Conservation (phyloP, 2,329 filamentous ascomycete genomes). For the Coniella vitis region DNA sequence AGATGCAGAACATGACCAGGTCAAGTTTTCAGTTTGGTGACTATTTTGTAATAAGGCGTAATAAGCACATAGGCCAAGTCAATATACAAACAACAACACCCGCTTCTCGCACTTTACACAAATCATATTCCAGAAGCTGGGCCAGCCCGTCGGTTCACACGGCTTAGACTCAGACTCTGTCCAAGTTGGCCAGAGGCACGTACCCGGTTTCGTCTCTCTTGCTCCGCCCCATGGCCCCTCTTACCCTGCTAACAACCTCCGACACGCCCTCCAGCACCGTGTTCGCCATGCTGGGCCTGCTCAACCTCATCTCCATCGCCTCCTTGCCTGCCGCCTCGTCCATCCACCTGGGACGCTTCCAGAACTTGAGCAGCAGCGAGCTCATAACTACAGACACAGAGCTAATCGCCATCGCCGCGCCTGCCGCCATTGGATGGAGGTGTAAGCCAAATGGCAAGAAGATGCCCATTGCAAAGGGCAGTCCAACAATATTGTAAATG, state of each 20-base stretch:
- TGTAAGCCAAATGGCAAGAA: slow-evolving; percentile 85
- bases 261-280: slow-evolving; percentile 35
- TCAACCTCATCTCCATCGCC: slow-evolving; percentile 34
- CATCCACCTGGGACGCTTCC: slow-evolving; percentile 84
- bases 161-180: slow-evolving; percentile 20
- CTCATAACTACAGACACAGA: slow-evolving; percentile 85
- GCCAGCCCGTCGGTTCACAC: no score
- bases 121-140: no score
- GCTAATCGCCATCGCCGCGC: slow-evolving; percentile 86
- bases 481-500: slow-evolving; percentile 81
- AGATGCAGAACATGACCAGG: no score
- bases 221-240: slow-evolving; percentile 23
- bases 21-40: no score
- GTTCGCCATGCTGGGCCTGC: slow-evolving; percentile 32
- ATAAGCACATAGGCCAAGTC: no score
- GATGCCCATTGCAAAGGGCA: slow-evolving; percentile 95
- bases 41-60: no score
- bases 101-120: no score
- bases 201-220: slow-evolving; percentile 48
- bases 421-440: slow-evolving; percentile 89
- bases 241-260: slow-evolving; percentile 32
- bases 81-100: no score
- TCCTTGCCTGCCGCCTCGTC: slow-evolving; percentile 59
- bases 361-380: slow-evolving; percentile 78
- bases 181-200: slow-evolving; percentile 50